Conservation (phyloP, 257 asterid genomes). For the Solanum virginianum region DNA sequence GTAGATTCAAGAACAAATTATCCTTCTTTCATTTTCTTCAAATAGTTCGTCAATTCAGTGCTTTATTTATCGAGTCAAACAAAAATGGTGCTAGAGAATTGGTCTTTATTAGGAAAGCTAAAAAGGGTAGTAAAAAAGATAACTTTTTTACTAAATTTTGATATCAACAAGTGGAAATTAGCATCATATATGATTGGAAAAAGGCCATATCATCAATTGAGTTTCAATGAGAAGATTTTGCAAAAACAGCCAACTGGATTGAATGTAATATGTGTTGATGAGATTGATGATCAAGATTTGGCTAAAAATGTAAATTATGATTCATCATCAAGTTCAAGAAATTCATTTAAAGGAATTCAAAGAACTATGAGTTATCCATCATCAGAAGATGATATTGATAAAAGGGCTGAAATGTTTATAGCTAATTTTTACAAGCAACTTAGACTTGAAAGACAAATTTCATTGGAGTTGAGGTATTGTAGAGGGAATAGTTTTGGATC, state of each 20-base stretch:
- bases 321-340: slow-evolving; percentile 1
- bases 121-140: slow-evolving; percentile 75
- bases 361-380: slow-evolving; percentile 60
- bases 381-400: slow-evolving; percentile 72
- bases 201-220: slow-evolving; percentile 26
- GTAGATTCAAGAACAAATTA: not conserved
- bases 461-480: slow-evolving; percentile 53
- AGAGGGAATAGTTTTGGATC: slow-evolving; percentile 53
- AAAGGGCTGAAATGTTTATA: slow-evolving; percentile 79
- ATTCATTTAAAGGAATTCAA: slow-evolving; percentile 14
- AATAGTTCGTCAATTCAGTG: not conserved
- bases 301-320: not conserved
- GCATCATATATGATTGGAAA: slow-evolving; percentile 28
- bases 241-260: slow-evolving; percentile 22
- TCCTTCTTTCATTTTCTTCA: not conserved
- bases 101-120: slow-evolving; percentile 46
- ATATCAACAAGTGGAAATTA: slow-evolving; percentile 40
- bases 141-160: slow-evolving; percentile 38
- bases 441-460: slow-evolving; percentile 62
- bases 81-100: slow-evolving; percentile 27
- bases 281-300: not conserved
- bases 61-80: not conserved
- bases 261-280: slow-evolving; percentile 13
- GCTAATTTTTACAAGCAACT: slow-evolving; percentile 62
- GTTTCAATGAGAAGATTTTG: slow-evolving; percentile 37